Percentiles rank a stretch among this genome's conserved stretches.
Evolutionary conservation across 1,284 basidiomycete genomes (phyloP).

Genomic region (Earliella scabrosa): DNA sequence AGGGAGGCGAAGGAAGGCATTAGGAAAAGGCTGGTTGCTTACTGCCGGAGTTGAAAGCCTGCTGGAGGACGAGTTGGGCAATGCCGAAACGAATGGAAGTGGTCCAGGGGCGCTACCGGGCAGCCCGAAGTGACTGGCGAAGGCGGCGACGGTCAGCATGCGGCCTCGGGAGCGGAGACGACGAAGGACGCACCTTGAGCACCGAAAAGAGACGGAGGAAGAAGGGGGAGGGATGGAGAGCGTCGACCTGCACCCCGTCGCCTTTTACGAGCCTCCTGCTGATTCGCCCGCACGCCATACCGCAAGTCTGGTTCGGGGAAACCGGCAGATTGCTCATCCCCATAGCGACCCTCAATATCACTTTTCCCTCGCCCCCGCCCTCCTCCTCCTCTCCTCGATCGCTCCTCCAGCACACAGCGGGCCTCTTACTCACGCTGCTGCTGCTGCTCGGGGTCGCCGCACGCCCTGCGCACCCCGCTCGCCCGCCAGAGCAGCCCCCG

Average conservation of each 20-base stretch:
- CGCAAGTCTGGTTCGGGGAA: constrained; percentile 28
- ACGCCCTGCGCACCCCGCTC: too few relatives aligned
- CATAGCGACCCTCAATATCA: constrained; percentile 19
- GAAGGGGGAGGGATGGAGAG: constrained; percentile 11
- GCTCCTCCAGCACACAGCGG: background rate
- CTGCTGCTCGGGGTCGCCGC: too few relatives aligned
- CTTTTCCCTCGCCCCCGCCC: background rate
- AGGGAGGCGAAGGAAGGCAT: constrained; percentile 44
- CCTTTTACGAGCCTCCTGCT: constrained; percentile 21
- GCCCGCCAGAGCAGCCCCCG: too few relatives aligned
- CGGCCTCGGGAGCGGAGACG: background rate
- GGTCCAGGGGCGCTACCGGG: constrained; percentile 70
- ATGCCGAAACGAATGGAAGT: constrained; percentile 45
- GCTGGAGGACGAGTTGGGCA: constrained; percentile 46
- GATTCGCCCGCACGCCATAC: constrained; percentile 21
- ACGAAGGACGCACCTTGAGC: constrained; percentile 18
- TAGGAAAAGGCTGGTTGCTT: constrained; percentile 32
- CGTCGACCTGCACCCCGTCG: background rate
- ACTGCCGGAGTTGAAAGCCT: constrained; percentile 51
- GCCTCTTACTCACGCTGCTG: too few relatives aligned
- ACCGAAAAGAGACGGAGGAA: constrained; percentile 31
- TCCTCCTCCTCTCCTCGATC: background rate
- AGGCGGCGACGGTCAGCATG: background rate
- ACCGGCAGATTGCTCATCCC: constrained; percentile 30
- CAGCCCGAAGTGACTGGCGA: constrained; percentile 53